phyloP scores from a whole-genome alignment of 306 rosid species.

The Cajanus cajan region DNA sequence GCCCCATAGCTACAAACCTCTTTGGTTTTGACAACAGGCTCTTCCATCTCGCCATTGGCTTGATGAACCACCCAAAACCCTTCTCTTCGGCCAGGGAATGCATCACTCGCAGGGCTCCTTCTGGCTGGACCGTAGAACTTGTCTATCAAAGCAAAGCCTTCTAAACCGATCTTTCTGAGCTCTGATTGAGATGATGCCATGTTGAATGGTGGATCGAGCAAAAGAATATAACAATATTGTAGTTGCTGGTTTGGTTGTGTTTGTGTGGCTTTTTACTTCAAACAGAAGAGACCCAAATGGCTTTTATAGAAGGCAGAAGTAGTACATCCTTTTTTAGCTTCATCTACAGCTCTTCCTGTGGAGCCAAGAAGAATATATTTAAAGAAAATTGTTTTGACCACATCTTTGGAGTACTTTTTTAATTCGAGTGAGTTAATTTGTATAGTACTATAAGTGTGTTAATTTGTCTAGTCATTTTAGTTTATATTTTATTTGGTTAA shows the following conservation, averaged over 20 bases:
- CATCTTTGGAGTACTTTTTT: neutral
- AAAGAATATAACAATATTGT: neutral
- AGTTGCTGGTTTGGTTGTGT: neutral
- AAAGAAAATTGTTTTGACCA: neutral
- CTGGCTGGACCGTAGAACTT: slow-evolving; percentile 8
- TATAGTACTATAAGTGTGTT: no score
- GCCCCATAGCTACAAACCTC: neutral
- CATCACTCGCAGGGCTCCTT: neutral
- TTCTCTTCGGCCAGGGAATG: neutral
- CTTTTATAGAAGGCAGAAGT: neutral
- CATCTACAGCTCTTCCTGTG: neutral
- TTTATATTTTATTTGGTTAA: no score
- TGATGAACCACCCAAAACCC: slow-evolving; percentile 19
- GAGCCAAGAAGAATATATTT: neutral
- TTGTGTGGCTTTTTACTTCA: neutral
- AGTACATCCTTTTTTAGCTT: neutral
- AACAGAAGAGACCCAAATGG: neutral
- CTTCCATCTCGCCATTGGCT: neutral
- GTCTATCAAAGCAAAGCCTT: slow-evolving; percentile 39
- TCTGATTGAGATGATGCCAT: slow-evolving; percentile 14
- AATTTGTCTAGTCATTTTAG: no score
- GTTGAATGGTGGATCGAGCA: neutral
- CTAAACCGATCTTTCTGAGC: slow-evolving; percentile 26
- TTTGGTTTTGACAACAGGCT: neutral
- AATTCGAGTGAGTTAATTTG: no score